phyloP scores from a whole-genome alignment of 108 stramenopile species.

The Chaetoceros tenuissimus region DNA sequence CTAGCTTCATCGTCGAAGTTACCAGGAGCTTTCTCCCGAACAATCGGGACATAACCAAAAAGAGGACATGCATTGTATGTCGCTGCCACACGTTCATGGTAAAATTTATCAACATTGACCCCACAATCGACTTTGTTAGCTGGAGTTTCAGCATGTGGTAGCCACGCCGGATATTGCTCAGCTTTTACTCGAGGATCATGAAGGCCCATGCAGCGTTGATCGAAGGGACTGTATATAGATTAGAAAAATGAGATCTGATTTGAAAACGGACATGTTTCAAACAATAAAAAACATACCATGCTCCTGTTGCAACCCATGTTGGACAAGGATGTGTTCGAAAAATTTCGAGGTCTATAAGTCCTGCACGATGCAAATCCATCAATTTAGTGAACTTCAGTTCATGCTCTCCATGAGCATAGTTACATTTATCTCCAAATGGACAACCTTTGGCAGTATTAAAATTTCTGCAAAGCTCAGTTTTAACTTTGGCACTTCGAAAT shows the following conservation, averaged over 20 bases:
- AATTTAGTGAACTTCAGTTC: slow-evolving; percentile 76
- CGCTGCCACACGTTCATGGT: slow-evolving; percentile 38
- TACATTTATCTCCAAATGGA: slow-evolving; percentile 77
- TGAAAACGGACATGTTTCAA: neutral
- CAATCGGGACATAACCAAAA: neutral
- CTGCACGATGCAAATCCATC: slow-evolving; percentile 59
- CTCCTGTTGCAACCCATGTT: slow-evolving; percentile 75
- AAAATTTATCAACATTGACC: slow-evolving; percentile 38
- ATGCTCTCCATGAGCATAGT: slow-evolving; percentile 84
- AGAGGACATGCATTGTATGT: neutral
- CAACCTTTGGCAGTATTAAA: slow-evolving; percentile 42
- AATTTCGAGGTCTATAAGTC: slow-evolving; percentile 53
- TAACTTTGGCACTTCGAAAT: slow-evolving; percentile 66
- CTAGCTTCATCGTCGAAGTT: slow-evolving; percentile 24
- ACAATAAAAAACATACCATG: slow-evolving; percentile 62
- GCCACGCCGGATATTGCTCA: slow-evolving; percentile 55
- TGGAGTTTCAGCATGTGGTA: slow-evolving; percentile 22
- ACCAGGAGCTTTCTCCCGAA: slow-evolving; percentile 19
- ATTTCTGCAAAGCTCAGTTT: slow-evolving; percentile 84
- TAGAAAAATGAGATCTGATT: neutral
- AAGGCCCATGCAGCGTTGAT: slow-evolving; percentile 47
- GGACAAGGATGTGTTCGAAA: slow-evolving; percentile 78
- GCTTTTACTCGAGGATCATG: slow-evolving; percentile 46
- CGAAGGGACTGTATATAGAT: slow-evolving; percentile 58
- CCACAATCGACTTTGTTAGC: neutral